phyloP scores from a whole-genome alignment of 2,329 filamentous ascomycete species.

The Exophiala mesophila region DNA sequence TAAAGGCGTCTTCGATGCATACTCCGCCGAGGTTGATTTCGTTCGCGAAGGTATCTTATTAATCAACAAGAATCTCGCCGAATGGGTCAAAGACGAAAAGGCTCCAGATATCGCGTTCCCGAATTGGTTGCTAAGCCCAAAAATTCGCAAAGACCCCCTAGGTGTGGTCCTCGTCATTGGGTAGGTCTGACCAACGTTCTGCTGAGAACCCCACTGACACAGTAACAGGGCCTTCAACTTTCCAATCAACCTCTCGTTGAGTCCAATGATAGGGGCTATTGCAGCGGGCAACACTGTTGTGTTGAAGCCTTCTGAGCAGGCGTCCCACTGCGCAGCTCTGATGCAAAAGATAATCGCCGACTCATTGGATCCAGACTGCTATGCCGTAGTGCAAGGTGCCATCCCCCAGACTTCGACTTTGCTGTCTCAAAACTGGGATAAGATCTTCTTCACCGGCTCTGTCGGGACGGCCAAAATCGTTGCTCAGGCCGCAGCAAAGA shows the following conservation, averaged over 20 bases:
- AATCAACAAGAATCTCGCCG: constrained; percentile 69
- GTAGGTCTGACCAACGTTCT: constrained; percentile 35
- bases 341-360: constrained; percentile 72
- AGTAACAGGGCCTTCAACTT: constrained; percentile 75
- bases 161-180: constrained; percentile 81
- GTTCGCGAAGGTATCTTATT: constrained; percentile 75
- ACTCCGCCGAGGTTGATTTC: constrained; percentile 72
- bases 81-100: constrained; percentile 78
- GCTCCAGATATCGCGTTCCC: constrained; percentile 64
- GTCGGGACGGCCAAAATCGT: constrained; percentile 77
- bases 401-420: constrained; percentile 75
- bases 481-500: constrained; percentile 80
- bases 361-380: constrained; percentile 71
- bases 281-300: constrained; percentile 85
- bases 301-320: constrained; percentile 83
- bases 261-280: constrained; percentile 82
- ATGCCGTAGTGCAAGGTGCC: constrained; percentile 72
- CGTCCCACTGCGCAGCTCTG: constrained; percentile 70
- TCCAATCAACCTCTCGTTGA: constrained; percentile 73
- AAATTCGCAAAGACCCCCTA: constrained; percentile 80
- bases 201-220: constrained; percentile 9
- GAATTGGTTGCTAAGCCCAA: constrained; percentile 66
- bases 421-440: constrained; percentile 89
- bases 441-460: constrained; percentile 94
- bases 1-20: constrained; percentile 71